Evolutionary conservation across 169 alveolate species (phyloP).

Genomic region (Plasmodium berghei): DNA sequence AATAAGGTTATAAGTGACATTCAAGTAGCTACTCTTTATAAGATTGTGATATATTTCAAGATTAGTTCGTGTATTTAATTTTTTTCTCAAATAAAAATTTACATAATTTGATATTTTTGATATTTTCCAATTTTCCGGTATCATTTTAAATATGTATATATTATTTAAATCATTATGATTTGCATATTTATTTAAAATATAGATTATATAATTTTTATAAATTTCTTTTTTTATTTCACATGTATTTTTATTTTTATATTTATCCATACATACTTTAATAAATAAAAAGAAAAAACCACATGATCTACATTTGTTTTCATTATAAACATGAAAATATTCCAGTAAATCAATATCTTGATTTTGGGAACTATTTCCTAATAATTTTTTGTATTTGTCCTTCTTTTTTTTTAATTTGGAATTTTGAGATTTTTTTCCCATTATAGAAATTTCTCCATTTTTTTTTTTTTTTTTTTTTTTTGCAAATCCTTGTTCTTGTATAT

Average conservation of each 20-base stretch:
- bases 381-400: not conserved
- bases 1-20: slow-evolving; percentile 24
- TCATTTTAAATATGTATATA: slow-evolving; percentile 14
- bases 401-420: not conserved
- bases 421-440: not conserved
- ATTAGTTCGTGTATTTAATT: slow-evolving; percentile 9
- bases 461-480: not conserved
- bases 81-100: slow-evolving; percentile 19
- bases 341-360: slow-evolving; percentile 38
- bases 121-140: slow-evolving; percentile 52
- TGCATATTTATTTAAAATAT: slow-evolving; percentile 37
- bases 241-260: not conserved
- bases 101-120: slow-evolving; percentile 23
- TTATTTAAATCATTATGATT: slow-evolving; percentile 52
- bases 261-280: slow-evolving; percentile 35
- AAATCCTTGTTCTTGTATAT: not conserved
- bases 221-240: slow-evolving; percentile 6
- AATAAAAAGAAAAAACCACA: slow-evolving; percentile 54
- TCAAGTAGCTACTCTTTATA: slow-evolving; percentile 27
- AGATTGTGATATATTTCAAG: slow-evolving; percentile 48
- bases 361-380: slow-evolving; percentile 2
- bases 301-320: slow-evolving; percentile 1
- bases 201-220: slow-evolving; percentile 20
- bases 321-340: slow-evolving; percentile 33
- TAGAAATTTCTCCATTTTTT: not conserved